A percentile compares a stretch with the other conserved stretches of the same genome.
phyloP scores from a whole-genome alignment of 2,329 filamentous ascomycete genomes.

The Aspergillus latus region DNA sequence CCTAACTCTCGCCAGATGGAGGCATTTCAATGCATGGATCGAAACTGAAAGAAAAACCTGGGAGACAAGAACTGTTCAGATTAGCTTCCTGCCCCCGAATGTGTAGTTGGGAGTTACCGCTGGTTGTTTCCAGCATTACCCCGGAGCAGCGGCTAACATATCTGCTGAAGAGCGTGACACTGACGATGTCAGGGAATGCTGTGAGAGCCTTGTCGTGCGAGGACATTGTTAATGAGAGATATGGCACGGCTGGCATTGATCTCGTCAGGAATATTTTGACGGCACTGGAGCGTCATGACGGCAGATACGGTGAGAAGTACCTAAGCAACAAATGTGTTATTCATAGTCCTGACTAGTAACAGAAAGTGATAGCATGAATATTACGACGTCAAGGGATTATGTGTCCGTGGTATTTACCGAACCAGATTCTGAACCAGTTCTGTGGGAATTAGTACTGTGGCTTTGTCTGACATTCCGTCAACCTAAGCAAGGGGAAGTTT shows the following conservation, averaged over 20 bases:
- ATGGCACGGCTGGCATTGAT: neutral
- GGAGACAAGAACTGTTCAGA: too few relatives aligned
- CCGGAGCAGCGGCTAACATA: too few relatives aligned
- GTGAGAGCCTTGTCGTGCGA: neutral
- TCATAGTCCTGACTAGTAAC: neutral
- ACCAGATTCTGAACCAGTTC: neutral
- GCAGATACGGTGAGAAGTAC: neutral
- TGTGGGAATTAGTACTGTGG: neutral
- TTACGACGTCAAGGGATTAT: neutral
- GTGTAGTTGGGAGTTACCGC: too few relatives aligned
- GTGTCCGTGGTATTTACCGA: neutral
- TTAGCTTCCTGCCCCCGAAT: too few relatives aligned
- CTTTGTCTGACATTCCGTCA: neutral
- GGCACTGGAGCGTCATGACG: neutral
- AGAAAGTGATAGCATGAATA: neutral
- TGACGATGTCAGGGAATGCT: neutral
- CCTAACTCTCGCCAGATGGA: too few relatives aligned
- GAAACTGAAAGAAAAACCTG: too few relatives aligned
- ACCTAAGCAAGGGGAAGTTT: neutral
- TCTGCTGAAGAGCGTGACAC: neutral
- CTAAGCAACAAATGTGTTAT: too few relatives aligned
- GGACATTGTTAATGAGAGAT: neutral
- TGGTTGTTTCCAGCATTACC: too few relatives aligned
- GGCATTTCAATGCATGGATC: too few relatives aligned
- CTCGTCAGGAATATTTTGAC: neutral